Base-by-base conservation (phyloP, 345 rosid species). In the Anastatica hierochuntica region DNA sequence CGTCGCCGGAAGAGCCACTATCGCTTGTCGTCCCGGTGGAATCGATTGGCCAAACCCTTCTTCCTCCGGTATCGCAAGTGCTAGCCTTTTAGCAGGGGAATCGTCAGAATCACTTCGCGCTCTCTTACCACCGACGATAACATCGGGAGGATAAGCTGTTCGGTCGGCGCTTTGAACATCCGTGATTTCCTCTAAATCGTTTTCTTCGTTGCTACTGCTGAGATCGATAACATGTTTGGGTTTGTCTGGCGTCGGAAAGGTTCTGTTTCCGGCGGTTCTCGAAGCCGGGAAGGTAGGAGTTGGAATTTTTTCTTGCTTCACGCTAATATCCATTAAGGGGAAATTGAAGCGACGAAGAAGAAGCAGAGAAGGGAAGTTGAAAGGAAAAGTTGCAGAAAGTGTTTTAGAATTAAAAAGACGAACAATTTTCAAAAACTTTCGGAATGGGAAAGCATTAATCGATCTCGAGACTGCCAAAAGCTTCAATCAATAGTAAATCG, bases 141-240 rank as follows among this genome's bases (percentile, higher is more conserved):
- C n/a, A n/a, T n/a, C n/a, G 17, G 17, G 9, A 8, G 62, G 39
- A 40, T n/a, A n/a, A 31, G 6, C 30, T 15, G 13, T 43, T 29
- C 66, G 65, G 0, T 53, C 30, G 0, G 18, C 24, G 54, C 19
- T 31, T 6, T 31, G 43, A 0, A 4, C 47, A 7, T 51, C 54
- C 1, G 26, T 63, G 16, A 19, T 10, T 7, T 11, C 52, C 1
- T 17, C 44, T 1, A 18, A 43, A 12, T 67, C 56, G 14, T 49
- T 73, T n/a, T 76, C 76, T 10, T 31, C 36, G 36, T 31, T 6
- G n/a, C 80, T 72, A 39, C 79, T 76, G 18, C 76, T 67, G 49
- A 90, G 70, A 3, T 80, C 75, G 73, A 86, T 79, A 1, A 79
- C 64, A 8, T 67, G 24, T 10, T 24, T 10, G 14, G 67, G 54